Conservation (phyloP, 129 eudicot genomes). For the Chrysanthemum seticuspe region DNA sequence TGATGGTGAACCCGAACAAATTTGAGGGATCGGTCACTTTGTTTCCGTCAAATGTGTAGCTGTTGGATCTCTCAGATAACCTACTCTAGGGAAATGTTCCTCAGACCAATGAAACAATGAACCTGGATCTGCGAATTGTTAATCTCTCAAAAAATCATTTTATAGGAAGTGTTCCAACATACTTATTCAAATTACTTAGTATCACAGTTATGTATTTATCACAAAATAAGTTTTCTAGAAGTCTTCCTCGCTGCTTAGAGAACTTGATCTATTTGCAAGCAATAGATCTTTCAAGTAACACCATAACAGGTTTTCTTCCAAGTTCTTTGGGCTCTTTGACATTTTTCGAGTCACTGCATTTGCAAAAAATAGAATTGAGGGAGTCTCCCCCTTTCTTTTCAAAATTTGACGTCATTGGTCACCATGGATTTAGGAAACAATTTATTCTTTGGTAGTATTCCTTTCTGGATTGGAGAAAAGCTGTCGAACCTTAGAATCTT, state of each 20-base stretch:
- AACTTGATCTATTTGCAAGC: neutral
- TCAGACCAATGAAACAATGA: conserved; percentile 1
- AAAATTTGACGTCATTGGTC: neutral
- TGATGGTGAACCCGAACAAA: conserved; percentile 4
- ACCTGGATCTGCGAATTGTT: neutral
- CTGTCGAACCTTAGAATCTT: neutral
- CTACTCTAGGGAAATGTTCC: neutral
- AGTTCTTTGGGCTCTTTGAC: neutral
- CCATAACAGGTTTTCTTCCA: neutral
- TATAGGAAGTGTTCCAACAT: neutral
- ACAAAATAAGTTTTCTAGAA: conserved; percentile 6
- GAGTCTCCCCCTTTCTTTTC: neutral
- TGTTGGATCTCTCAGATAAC: conserved; percentile 13
- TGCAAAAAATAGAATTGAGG: conserved; percentile 4
- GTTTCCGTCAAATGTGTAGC: neutral
- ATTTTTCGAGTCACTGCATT: neutral
- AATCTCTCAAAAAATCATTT: conserved; percentile 9
- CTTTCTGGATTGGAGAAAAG: conserved; percentile 13
- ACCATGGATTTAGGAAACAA: conserved; percentile 18
- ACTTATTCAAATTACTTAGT: neutral
- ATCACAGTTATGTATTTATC: conserved; percentile 4
- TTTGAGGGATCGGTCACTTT: conserved; percentile 2
- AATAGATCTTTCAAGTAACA: neutral
- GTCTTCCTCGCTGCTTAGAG: conserved; percentile 7
- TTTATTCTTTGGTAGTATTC: neutral